A percentile compares a stretch with the other conserved stretches of the same genome.
phyloP scores from a whole-genome alignment of 2,329 filamentous ascomycete genomes.

The Neonectria magnoliae region DNA sequence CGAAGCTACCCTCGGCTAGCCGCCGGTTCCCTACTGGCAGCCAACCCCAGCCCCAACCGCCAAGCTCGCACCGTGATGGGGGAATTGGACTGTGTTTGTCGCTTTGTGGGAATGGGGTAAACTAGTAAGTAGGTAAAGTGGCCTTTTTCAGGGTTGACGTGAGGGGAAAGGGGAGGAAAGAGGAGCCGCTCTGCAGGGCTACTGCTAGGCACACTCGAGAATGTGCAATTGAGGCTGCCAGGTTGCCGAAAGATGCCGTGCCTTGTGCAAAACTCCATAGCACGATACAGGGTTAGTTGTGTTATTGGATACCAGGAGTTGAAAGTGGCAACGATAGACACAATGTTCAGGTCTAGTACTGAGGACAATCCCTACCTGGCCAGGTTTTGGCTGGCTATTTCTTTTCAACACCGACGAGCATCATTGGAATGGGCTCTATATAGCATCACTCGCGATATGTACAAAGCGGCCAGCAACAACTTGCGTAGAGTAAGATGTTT shows the following conservation, averaged over 20 bases:
- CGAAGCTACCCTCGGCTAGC: conserved; percentile 42
- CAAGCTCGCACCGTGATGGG: neutral
- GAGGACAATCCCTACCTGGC: neutral
- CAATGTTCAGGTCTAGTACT: neutral
- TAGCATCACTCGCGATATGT: neutral
- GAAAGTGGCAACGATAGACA: neutral
- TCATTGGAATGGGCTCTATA: neutral
- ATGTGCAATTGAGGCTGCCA: neutral
- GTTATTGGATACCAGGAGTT: neutral
- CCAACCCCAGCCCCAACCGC: conserved; percentile 10
- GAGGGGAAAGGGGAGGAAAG: conserved; percentile 4
- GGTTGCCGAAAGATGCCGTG: neutral
- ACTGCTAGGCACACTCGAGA: neutral
- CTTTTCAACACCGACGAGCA: neutral
- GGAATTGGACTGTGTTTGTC: conserved; percentile 7
- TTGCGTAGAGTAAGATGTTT: neutral
- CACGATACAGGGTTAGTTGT: neutral
- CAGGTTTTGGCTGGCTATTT: neutral
- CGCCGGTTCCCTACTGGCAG: conserved; percentile 25
- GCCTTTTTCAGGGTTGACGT: conserved; percentile 18
- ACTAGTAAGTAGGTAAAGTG: neutral
- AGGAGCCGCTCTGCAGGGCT: neutral
- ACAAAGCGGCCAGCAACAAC: neutral
- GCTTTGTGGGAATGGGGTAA: neutral
- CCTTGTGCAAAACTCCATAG: neutral